Base-by-base conservation (phyloP, 257 asterid species). In the Scutellaria minor region DNA sequence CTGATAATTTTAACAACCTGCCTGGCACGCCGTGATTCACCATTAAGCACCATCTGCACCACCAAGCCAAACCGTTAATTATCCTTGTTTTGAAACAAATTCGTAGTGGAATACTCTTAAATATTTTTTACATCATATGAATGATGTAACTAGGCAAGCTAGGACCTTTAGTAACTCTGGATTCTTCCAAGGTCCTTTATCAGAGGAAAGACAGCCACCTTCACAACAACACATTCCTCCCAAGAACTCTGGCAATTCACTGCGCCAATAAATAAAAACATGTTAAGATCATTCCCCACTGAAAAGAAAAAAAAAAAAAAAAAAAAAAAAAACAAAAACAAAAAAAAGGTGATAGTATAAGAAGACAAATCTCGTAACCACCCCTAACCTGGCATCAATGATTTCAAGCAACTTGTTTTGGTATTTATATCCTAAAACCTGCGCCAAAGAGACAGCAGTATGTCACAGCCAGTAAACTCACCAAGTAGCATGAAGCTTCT, bases 1-100 rank as follows among this genome's bases (percentile, higher is more conserved):
- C 87, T 92, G 76, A 90, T 24, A 80, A 95, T 90, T 80, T 95
- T 95, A 72, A 95, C 90, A 41, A 92, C 92, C 85, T 95, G 99
- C 84, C 89, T 90, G 69, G 88, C 86, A 75, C 93, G 91, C 2
- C 90, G 81, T 24, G 97, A 86, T 86, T 89, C 95, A 67, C 96
- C 93, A 75, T 75, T 88, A 64, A 80, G 80, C 72, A 90, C 89
- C 90, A 95, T 90, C 99, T 95, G 88, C 77, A 77, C 59, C 83
- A 77, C 46, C 1, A 64, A 71, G 54, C 47, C 70, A 64, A 53
- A 20, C 53, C 64, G 72, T 56, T 67, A 45, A 76, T 56, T 52
- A 57, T 60, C 48, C 53, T 62, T 39, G 41, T 39, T 39, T 11
- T 64, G 71, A 51, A 70, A 68, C 12, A 31, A 20, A 35, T 7